Evolutionary conservation across 306 rosid species (phyloP).

Genomic region (Fagus sylvatica): DNA sequence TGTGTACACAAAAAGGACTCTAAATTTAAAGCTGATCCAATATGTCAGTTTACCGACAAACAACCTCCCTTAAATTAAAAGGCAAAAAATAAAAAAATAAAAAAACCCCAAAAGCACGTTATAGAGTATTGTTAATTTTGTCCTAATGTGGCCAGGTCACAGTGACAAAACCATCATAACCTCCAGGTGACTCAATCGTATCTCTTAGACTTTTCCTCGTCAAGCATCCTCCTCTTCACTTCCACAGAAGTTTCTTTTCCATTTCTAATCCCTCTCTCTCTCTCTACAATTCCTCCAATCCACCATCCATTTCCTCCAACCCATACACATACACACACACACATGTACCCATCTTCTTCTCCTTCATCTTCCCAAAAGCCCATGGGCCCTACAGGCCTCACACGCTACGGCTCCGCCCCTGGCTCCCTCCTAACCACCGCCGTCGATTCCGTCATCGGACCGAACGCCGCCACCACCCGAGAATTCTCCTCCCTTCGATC

Average conservation of each 20-base stretch:
- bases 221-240: background rate
- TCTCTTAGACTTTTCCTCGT: conserved; percentile 20
- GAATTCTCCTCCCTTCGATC: conserved; percentile 41
- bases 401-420: conserved; percentile 76
- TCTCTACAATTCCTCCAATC: background rate
- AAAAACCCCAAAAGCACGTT: no score
- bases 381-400: conserved; percentile 42
- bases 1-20: no score
- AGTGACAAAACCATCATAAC: conserved; percentile 3
- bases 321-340: background rate
- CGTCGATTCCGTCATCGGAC: conserved; percentile 62
- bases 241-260: background rate
- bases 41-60: no score
- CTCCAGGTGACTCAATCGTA: conserved; percentile 8
- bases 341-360: conserved; percentile 51
- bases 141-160: background rate
- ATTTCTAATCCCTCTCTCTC: background rate
- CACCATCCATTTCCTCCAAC: background rate
- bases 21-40: no score
- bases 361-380: conserved; percentile 46
- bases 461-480: conserved; percentile 1
- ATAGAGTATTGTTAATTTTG: background rate
- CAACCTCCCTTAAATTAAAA: no score
- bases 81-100: no score
- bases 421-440: conserved; percentile 62